Conservation (phyloP, 164 flowering plant species). For the Tetrastigma voinierianum region DNA sequence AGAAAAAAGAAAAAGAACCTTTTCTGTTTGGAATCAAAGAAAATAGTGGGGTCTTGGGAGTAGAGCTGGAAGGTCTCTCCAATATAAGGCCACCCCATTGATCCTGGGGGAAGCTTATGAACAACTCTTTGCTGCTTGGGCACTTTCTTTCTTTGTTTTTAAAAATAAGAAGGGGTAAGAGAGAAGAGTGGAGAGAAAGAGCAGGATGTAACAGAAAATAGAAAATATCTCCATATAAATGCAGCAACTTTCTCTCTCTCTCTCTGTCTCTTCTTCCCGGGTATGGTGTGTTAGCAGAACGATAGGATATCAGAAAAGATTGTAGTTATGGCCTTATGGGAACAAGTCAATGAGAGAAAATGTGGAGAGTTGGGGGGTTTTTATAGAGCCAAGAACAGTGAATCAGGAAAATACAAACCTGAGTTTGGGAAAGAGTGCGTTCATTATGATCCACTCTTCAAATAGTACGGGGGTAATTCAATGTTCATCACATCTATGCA, state of each 20-base stretch:
- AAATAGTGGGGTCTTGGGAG: slow-evolving; percentile 51
- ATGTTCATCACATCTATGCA: no score
- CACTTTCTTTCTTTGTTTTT: slow-evolving; percentile 17
- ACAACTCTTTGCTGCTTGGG: slow-evolving; percentile 16
- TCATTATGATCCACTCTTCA: no score
- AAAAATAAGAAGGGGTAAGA: slow-evolving; percentile 19
- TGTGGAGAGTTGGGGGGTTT: no score
- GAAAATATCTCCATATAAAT: slow-evolving; percentile 15
- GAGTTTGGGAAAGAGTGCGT: no score
- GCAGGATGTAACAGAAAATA: slow-evolving; percentile 7
- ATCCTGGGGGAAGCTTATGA: slow-evolving; percentile 74
- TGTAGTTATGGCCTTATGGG: no score
- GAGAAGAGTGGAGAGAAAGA: slow-evolving; percentile 21
- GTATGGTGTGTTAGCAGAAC: neutral
- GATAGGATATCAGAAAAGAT: no score
- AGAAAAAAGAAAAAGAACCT: slow-evolving; percentile 26
- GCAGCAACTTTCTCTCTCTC: slow-evolving; percentile 9
- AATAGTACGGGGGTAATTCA: no score
- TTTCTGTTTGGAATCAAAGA: slow-evolving; percentile 45
- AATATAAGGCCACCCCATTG: slow-evolving; percentile 65
- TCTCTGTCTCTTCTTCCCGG: neutral
- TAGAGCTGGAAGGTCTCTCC: slow-evolving; percentile 62
- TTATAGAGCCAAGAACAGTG: no score
- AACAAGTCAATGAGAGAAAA: no score
- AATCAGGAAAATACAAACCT: no score